phyloP scores from a whole-genome alignment of 495 filamentous ascomycete species.

The Annulohypoxylon moriforme region DNA sequence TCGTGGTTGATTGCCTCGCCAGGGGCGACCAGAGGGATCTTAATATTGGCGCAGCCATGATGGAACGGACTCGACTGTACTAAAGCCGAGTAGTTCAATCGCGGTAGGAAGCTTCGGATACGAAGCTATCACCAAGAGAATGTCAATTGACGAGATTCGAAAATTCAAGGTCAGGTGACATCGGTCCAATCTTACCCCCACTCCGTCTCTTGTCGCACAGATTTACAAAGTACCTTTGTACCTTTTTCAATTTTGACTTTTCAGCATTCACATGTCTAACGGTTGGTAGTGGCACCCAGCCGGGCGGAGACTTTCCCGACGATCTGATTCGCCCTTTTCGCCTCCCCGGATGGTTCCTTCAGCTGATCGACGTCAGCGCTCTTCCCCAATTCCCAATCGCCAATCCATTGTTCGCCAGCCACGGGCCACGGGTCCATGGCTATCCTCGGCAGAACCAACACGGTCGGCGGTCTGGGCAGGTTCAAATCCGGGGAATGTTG shows the following conservation, averaged over 20 bases:
- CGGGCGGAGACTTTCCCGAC: background rate
- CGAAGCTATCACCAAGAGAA: background rate
- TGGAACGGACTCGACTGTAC: slow-evolving; percentile 19
- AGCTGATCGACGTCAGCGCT: slow-evolving; percentile 40
- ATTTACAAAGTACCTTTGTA: background rate
- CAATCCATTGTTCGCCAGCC: slow-evolving; percentile 21
- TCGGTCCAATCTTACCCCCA: slow-evolving; percentile 25
- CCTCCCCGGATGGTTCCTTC: slow-evolving; percentile 9
- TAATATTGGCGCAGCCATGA: slow-evolving; percentile 47
- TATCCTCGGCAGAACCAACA: slow-evolving; percentile 54
- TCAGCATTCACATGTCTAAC: slow-evolving; percentile 27
- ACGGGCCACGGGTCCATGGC: slow-evolving; percentile 38
- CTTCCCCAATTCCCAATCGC: slow-evolving; percentile 11
- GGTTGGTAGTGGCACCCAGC: slow-evolving; percentile 1
- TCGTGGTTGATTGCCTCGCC: slow-evolving; percentile 27
- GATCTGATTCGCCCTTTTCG: slow-evolving; percentile 31
- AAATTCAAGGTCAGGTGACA: slow-evolving; percentile 44
- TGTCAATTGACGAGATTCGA: slow-evolving; percentile 24
- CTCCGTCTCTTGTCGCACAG: background rate
- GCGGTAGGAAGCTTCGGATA: background rate
- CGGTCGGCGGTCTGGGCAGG: slow-evolving; percentile 25
- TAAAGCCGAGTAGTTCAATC: slow-evolving; percentile 15
- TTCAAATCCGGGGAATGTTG: slow-evolving; percentile 36
- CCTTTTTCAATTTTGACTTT: background rate
- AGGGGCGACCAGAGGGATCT: slow-evolving; percentile 44